Conservation (phyloP, 345 rosid genomes). For the Populus davidiana region DNA sequence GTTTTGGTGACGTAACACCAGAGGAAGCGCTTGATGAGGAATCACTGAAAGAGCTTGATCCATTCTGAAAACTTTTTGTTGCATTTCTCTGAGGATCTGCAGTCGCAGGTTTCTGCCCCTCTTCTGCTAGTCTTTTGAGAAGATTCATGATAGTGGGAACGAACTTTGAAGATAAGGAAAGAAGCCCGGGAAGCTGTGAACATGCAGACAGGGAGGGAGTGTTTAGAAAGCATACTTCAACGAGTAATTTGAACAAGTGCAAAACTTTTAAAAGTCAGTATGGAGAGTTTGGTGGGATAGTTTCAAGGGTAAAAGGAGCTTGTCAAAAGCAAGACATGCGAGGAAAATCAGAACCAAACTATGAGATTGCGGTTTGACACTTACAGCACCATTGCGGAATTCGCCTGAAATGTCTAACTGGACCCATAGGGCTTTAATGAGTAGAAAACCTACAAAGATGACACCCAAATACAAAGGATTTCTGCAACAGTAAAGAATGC, state of each 20-base stretch:
- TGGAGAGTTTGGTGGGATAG: background rate
- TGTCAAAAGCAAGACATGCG: background rate
- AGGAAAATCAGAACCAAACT: background rate
- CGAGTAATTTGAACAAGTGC: background rate
- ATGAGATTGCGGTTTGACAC: conserved; percentile 24
- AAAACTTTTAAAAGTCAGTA: background rate
- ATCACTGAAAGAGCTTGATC: conserved; percentile 35
- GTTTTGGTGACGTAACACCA: conserved; percentile 34
- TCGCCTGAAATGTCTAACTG: conserved; percentile 83
- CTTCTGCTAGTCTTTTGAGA: conserved; percentile 69
- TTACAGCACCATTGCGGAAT: conserved; percentile 84
- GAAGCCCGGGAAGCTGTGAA: conserved; percentile 76
- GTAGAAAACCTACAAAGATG: conserved; percentile 67
- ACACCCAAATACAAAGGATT: conserved; percentile 78
- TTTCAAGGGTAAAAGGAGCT: background rate
- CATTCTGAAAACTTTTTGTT: conserved; percentile 38
- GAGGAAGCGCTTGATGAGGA: conserved; percentile 55
- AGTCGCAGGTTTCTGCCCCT: conserved; percentile 55
- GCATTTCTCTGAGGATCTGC: conserved; percentile 38
- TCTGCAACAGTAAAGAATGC: conserved; percentile 46
- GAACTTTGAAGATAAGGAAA: conserved; percentile 76
- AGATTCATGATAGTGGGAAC: conserved; percentile 92
- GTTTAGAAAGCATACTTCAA: background rate
- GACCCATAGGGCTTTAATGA: conserved; percentile 90
- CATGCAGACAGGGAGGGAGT: background rate